A percentile compares a stretch with the other conserved stretches of the same genome.
These are phyloP conservation scores for Cordyceps cicadae DNA, from an alignment of 2,329 filamentous ascomycete genomes.

Conservation along the genomic window DNA sequence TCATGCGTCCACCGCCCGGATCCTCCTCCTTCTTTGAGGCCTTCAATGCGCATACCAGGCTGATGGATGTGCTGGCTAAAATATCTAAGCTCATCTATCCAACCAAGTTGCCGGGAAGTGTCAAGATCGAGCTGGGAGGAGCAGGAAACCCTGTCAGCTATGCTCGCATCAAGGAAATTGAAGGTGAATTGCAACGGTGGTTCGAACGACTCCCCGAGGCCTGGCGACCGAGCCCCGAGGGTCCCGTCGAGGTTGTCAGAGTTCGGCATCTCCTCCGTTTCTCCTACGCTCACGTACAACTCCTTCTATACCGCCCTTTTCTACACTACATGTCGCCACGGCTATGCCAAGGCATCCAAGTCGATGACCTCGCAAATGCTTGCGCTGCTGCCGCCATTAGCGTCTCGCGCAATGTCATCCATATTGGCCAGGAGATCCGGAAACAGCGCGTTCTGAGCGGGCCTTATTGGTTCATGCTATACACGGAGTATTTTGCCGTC, in stretches of 20 bases:
- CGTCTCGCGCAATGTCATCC: slow-evolving; percentile 64
- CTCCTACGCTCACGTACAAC: slow-evolving; percentile 74
- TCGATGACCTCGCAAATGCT: slow-evolving; percentile 72
- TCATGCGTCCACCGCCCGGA: slow-evolving; percentile 46
- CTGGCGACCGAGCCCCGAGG: slow-evolving; percentile 72
- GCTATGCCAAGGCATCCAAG: slow-evolving; percentile 43
- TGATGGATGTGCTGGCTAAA: slow-evolving; percentile 57
- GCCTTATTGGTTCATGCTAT: slow-evolving; percentile 81
- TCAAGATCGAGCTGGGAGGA: slow-evolving; percentile 34
- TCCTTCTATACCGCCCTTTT: slow-evolving; percentile 76
- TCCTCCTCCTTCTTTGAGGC: slow-evolving; percentile 54
- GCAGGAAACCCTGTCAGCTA: slow-evolving; percentile 56
- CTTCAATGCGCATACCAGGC: slow-evolving; percentile 55
- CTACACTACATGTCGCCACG: slow-evolving; percentile 71
- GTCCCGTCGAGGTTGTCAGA: slow-evolving; percentile 59
- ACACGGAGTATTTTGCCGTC: slow-evolving; percentile 75
- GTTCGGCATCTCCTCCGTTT: slow-evolving; percentile 70
- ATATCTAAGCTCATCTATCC: slow-evolving; percentile 60
- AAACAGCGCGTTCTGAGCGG: slow-evolving; percentile 67
- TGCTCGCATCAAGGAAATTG: slow-evolving; percentile 54
- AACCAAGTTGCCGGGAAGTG: slow-evolving; percentile 43
- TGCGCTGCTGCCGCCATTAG: slow-evolving; percentile 57
- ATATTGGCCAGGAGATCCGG: slow-evolving; percentile 71
- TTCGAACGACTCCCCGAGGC: slow-evolving; percentile 61
- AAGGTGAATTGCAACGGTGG: slow-evolving; percentile 55